Base-by-base conservation (phyloP, 306 rosid species). In the Alnus rubra region DNA sequence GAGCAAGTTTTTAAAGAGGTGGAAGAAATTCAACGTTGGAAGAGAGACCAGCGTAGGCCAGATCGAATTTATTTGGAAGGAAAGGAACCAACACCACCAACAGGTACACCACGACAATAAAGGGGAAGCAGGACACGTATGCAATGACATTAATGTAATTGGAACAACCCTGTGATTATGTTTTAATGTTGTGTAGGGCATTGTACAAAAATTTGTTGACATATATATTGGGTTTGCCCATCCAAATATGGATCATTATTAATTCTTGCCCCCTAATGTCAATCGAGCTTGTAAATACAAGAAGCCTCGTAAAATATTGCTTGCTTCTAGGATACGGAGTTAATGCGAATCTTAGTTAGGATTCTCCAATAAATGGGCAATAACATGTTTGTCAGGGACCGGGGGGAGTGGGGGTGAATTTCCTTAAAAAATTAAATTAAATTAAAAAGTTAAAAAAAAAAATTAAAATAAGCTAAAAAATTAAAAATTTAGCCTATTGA, bases 301-400 rank as follows among this genome's bases (percentile, higher is more conserved):
- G 9, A 9, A 13, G 5, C 7, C 28, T 23, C n/a, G 0, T 23
- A 23, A 23, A 23, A 31, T 42, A 1, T 2, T 9, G 51, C 15
- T 35, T 60, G 42, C 45, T 35, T 42, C n/a, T 9, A n/a, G 72
- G 50, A 68, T 67, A 18, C 13, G 31, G 31, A 16, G 14, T 67
- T 7, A 67, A 39, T 67, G 51, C 23, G 72, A 18, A 68, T 68
- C 72, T 42, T 9, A 4, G 52, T 68, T 68, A 42, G 72, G 72
- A 30, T 68, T n/a, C 72, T 39, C 3, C 72, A 42, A 39, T 68
- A 39, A 68, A 39, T 68, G 72, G 16, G 59, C 52, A 49, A 49
- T 49, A 49, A 49, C 15, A 49, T 49, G 52, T 49, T 3, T 49
- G 52, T 49, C 28, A 23, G 28, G 28, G 28, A 23, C 28, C 28